A percentile compares a stretch with the other conserved stretches of the same genome.
Evolutionary conservation across 805 yeast genomes (phyloP).

Genomic region (Teunomyces gatunensis): DNA sequence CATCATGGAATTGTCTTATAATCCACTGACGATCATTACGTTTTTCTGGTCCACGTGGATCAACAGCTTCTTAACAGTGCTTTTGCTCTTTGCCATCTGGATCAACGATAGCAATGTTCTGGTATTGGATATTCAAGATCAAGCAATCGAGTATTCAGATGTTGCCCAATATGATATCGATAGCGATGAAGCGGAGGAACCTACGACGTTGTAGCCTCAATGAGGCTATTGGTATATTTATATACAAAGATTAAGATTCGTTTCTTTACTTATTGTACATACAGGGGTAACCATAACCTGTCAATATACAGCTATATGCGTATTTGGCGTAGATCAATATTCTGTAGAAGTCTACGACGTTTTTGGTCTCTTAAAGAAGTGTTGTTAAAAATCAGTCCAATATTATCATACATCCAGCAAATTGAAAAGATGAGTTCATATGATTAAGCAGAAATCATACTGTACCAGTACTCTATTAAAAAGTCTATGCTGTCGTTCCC

Average conservation of each 20-base stretch:
- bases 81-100: conserved; percentile 25
- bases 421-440: too few relatives aligned
- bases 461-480: too few relatives aligned
- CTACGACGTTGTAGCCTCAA: background rate
- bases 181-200: conserved; percentile 17
- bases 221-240: background rate
- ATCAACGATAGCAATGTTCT: conserved; percentile 29
- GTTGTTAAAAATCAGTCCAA: too few relatives aligned
- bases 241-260: background rate
- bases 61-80: conserved; percentile 11
- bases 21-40: background rate
- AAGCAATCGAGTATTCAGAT: conserved; percentile 12
- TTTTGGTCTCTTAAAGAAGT: too few relatives aligned
- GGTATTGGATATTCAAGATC: conserved; percentile 15
- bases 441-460: too few relatives aligned
- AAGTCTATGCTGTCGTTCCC: too few relatives aligned
- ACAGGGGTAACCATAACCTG: too few relatives aligned
- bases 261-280: background rate
- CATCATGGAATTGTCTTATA: background rate
- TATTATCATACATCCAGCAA: too few relatives aligned
- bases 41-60: conserved; percentile 2
- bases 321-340: too few relatives aligned
- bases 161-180: conserved; percentile 15
- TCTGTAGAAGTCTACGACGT: too few relatives aligned
- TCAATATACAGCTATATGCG: too few relatives aligned